Base-by-base conservation (phyloP, 352 stramenopile genomes). In the Pythium oligandrum region DNA sequence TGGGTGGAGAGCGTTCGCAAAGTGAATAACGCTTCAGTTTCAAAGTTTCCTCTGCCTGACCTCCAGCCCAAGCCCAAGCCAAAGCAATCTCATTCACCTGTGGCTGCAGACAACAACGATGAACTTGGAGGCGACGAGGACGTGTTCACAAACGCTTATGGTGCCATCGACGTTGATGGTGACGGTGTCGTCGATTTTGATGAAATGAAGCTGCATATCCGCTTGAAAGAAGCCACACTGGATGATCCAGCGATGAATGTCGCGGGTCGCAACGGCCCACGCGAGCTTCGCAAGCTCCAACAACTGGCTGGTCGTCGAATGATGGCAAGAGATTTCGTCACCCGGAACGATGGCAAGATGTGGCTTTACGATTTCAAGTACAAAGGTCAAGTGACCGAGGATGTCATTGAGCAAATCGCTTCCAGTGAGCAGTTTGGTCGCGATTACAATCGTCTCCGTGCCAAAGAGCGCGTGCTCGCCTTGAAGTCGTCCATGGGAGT, bases 1-100 rank as follows among this genome's bases (percentile, higher is more conserved):
- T 88, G 77, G 74, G 57, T 86, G 32, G 75, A 88, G 45, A 85
- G 74, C n/a, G 62, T 73, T 40, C 64, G 72, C 51, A 88, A 84
- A 33, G 44, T 85, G 44, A 66, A 70, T 26, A 71, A 67, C 36
- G 47, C 68, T 6, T 56, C 64, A 3, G 69, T 73, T 38, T 70
- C 72, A 3, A 83, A 69, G 50, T 69, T 83, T 48, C 64, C 68
- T 39, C 40, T 82, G 26, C 75, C 71, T 0, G 73, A 78, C 43
- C 53, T 86, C 26, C 65, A 83, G 40, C 70, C 72, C 3, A 74
- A 72, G 61, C 76, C 69, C 44, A 51, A 56, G 12, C 30, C 58
- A 8, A 57, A 59, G 36, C 17, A 26, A 26, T 26, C 17, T 26
- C 17, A 26, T 26, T 26, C 17, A 26, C 17, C 17, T 26, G 17